Base-by-base conservation (phyloP, 139 green algal species). In the Volvox reticuliferus region DNA sequence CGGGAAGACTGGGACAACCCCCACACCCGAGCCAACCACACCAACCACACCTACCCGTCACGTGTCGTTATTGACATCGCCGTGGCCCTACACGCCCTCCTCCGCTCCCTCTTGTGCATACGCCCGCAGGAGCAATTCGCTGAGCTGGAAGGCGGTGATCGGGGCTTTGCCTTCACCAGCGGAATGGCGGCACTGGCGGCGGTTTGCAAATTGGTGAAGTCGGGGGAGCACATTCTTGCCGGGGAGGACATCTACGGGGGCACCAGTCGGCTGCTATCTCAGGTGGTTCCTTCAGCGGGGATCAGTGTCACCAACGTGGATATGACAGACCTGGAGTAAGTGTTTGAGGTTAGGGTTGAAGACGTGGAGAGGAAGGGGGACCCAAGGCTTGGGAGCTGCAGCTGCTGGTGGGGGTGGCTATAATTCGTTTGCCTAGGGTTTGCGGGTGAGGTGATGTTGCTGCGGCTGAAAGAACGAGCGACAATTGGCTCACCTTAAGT, bases 171-270 rank as follows among this genome's bases (percentile, higher is more conserved):
- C 22, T 99, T 99, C 91, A 95, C 96, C 61, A 98, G 94, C 35
- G 98, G 98, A 67, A 99, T 99, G 98, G 96, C 98, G 19, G 98
- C 98, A 9, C 92, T 99, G 36, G 92, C 95, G 61, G 94, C 89
- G 30, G 95, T 96, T 50, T 95, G 87, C 65, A 95, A 96, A 87
- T 94, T 98, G 69, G 93, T 96, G 67, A 37, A 79, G 17, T 50
- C 88, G 1, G 97, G 97, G 2, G 95, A 97, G 67, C 97, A 98
- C 81, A 96, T 99, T 35, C 91, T 99, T 71, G 96, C 97, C 24
- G 98, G 98, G 0, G 98, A 99, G 81, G 98, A 99, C 93, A 95
- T 99, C 33, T 99, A 99, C 87, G 98, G 98, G 18, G 98, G 98
- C 79, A 99, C 98, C 50, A 96, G 88, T 68, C 93, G 98, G 33